Conservation (phyloP, 495 filamentous ascomycete species). For the Aspergillus bridgeri region DNA sequence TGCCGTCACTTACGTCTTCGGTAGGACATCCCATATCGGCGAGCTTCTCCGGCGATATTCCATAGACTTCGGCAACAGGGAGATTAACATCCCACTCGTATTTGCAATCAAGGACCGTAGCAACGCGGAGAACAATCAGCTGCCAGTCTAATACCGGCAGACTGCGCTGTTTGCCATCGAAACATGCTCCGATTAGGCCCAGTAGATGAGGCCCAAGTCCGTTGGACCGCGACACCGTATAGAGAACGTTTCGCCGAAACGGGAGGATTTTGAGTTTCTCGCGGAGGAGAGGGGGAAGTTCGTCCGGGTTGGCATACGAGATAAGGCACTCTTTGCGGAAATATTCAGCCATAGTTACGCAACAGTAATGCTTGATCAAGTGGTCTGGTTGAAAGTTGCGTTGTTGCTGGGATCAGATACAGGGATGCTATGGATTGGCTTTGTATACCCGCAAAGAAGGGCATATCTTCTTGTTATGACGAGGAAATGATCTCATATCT, state of each 20-base stretch:
- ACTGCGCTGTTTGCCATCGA: constrained; percentile 1
- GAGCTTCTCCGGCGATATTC: constrained; percentile 7
- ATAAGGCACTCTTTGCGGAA: no score
- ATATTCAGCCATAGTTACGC: no score
- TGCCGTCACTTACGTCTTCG: background rate
- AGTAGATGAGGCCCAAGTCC: background rate
- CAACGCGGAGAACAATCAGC: background rate
- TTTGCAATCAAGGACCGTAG: background rate
- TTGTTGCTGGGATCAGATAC: no score
- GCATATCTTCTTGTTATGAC: no score
- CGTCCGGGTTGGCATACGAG: background rate
- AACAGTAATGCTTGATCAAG: no score
- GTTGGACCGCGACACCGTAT: background rate
- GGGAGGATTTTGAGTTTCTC: background rate
- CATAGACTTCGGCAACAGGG: constrained; percentile 6
- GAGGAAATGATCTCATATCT: no score
- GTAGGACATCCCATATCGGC: constrained; percentile 1
- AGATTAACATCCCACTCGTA: constrained; percentile 9
- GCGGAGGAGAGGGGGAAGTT: background rate
- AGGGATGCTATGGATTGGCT: no score
- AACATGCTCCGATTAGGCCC: constrained; percentile 1
- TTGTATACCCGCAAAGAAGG: no score
- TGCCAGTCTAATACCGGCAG: constrained; percentile 7
- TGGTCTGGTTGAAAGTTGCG: no score
- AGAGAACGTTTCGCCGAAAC: constrained; percentile 6